These are phyloP conservation scores for Ophiocordyceps camponoti-saundersi DNA, from an alignment of 2,329 filamentous ascomycete genomes.

Conservation along the genomic window DNA sequence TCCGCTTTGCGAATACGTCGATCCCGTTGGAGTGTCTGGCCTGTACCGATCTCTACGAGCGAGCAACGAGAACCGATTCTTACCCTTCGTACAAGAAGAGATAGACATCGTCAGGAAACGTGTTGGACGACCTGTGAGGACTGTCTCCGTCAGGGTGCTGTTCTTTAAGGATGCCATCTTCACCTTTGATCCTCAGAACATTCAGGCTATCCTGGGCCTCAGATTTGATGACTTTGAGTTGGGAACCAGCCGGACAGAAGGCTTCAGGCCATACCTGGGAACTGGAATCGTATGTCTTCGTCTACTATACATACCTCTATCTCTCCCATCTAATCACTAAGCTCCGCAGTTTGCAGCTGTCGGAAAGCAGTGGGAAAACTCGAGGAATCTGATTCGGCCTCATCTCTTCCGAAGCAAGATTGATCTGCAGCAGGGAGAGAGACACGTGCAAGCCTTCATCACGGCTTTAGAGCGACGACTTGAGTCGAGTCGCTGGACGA, in stretches of 20 bases:
- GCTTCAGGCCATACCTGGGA: constrained; percentile 23
- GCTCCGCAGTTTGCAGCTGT: constrained; percentile 14
- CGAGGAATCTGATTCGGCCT: constrained; percentile 20
- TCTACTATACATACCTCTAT: neutral
- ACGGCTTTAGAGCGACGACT: constrained; percentile 6
- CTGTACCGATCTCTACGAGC: constrained; percentile 3
- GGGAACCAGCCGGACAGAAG: constrained; percentile 8
- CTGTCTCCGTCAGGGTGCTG: constrained; percentile 3
- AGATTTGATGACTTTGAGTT: constrained; percentile 11
- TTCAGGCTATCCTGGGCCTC: constrained; percentile 11
- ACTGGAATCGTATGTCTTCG: constrained; percentile 13
- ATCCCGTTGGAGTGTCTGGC: constrained; percentile 5
- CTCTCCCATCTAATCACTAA: neutral
- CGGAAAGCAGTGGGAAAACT: constrained; percentile 18
- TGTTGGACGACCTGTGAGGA: constrained; percentile 6
- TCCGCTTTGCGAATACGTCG: constrained; percentile 2
- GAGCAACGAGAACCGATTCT: constrained; percentile 5
- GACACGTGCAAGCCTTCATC: constrained; percentile 16
- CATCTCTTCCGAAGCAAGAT: constrained; percentile 25
- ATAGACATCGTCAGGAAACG: constrained; percentile 1
- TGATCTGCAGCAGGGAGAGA: constrained; percentile 23
- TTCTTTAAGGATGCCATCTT: constrained; percentile 7
- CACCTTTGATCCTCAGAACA: constrained; percentile 10
- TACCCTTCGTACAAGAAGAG: constrained; percentile 2
- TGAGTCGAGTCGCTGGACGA: constrained; percentile 16